Percentiles rank a stretch among this genome's conserved stretches.
phyloP scores from a whole-genome alignment of 257 asterid genomes.

The Catharanthus roseus region DNA sequence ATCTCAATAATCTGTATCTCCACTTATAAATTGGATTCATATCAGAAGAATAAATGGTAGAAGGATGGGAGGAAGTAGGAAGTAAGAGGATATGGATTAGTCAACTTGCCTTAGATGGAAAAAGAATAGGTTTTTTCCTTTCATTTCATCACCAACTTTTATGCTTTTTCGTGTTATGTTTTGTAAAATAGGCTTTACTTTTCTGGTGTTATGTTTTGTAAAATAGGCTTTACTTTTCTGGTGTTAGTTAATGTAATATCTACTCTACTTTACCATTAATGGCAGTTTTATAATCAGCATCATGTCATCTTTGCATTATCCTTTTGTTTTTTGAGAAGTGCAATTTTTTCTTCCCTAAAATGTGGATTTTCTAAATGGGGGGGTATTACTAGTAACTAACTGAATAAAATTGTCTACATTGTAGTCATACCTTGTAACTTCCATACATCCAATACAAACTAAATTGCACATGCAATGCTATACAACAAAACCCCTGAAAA shows the following conservation, averaged over 20 bases:
- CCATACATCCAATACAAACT: background rate
- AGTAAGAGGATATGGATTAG: background rate
- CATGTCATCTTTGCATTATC: constrained; percentile 12
- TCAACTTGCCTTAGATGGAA: constrained; percentile 12
- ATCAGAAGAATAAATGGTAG: no score
- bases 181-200: no score
- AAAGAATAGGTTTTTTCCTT: constrained; percentile 6
- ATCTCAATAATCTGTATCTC: no score
- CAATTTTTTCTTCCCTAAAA: background rate
- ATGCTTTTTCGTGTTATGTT: background rate
- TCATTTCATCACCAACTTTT: constrained; percentile 1
- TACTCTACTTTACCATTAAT: constrained; percentile 7
- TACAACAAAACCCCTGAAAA: background rate
- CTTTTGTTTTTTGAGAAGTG: background rate
- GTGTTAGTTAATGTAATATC: background rate
- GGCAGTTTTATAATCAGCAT: constrained; percentile 13
- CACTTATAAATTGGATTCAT: no score
- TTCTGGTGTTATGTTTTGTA: background rate
- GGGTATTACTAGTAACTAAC: no score
- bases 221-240: no score
- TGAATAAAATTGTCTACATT: background rate
- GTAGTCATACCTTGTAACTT: background rate
- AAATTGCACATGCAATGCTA: constrained; percentile 3
- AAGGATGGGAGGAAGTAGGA: no score
- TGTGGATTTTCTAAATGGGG: constrained; percentile 1